Evolutionary conservation across 2,329 filamentous ascomycete species (phyloP), one percentile per base, ranked within the genome.

Genomic region (Fusarium robinianum): DNA sequence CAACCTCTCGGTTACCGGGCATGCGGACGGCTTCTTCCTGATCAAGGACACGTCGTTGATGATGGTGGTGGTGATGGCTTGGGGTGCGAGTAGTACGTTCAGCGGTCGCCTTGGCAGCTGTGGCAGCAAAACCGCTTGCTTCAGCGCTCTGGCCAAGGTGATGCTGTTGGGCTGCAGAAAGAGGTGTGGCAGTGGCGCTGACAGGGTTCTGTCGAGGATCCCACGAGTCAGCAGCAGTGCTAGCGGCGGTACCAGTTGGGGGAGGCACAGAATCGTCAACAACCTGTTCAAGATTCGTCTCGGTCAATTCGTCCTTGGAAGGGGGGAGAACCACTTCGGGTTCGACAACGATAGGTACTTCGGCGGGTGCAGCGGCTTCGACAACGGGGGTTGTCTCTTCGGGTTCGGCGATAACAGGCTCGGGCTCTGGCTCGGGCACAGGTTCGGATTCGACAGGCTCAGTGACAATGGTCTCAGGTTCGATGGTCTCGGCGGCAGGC

Each of bases 1-100:
- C 92, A 18, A 99, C 87, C 39, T 94, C 91, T 58, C 94, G 90
- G 74, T 96, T 96, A 48, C 89, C 90, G 31, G 94, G 94, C 92
- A 99, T 96, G 55, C 96, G 90, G 26, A 99, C 94, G 46, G 94
- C 90, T 73, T 99, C 94, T 69, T 96, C 91, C 67, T 99, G 94
- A 61, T 97, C 91, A 63, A 95, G 78, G 40, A 96, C 80, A 62
- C 90, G 87, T 56, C 92, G 84, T 67, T 95, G 87, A 22, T 56
- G 53, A 22, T 56, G 53, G 22, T 61, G 55, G n/a, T 58, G 58
- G 14, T 60, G 57, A 69, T 87, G 90, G 71, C 85, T 91, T 14
- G 89, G 81, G 41, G 83, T 84, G 49, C 92, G 87, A 48, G 76
- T 74, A 16, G 80, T 73, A 50, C 80, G 67, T 62, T 83, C 72